Percentiles rank a stretch among this genome's conserved stretches.
Evolutionary conservation across 208 protist genomes (phyloP).

Genomic region (Leptomonas seymouri): DNA sequence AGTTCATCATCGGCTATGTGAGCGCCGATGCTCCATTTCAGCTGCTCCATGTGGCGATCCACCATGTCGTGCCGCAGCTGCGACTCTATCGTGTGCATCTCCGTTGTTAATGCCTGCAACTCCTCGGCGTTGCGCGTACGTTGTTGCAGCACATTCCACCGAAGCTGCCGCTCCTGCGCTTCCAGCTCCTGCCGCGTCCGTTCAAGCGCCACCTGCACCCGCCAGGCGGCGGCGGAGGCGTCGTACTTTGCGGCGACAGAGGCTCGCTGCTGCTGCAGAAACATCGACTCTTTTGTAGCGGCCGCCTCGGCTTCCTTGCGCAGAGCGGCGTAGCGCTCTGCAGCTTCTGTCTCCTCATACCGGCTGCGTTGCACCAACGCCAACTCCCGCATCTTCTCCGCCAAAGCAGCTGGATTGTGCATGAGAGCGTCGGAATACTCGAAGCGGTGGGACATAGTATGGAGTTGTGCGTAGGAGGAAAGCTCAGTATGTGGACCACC

Average conservation of each 20-base stretch:
- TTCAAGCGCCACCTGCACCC: constrained; percentile 46
- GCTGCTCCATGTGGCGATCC: constrained; percentile 53
- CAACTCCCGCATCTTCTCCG: constrained; percentile 52
- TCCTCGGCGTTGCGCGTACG: constrained; percentile 42
- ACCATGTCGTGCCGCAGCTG: constrained; percentile 49
- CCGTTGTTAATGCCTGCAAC: constrained; percentile 44
- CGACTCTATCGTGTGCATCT: constrained; percentile 36
- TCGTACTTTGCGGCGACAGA: constrained; percentile 74
- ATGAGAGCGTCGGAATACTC: constrained; percentile 53
- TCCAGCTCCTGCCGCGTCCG: constrained; percentile 38
- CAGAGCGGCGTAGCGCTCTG: constrained; percentile 32
- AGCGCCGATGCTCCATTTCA: constrained; percentile 54
- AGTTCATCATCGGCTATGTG: constrained; percentile 65
- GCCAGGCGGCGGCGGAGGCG: constrained; percentile 44
- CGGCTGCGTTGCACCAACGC: constrained; percentile 38
- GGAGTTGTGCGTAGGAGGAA: not conserved
- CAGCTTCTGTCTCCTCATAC: constrained; percentile 31
- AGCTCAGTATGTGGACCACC: not conserved
- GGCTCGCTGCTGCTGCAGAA: constrained; percentile 65
- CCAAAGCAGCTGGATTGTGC: constrained; percentile 46
- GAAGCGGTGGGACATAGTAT: constrained; percentile 17
- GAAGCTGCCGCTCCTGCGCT: constrained; percentile 44
- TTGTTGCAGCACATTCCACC: constrained; percentile 38
- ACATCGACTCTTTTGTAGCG: constrained; percentile 42
- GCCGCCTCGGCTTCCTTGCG: constrained; percentile 34